Evolutionary conservation across 1,139 yeast genomes (phyloP).

Genomic region (Martiniozyma asiatica): DNA sequence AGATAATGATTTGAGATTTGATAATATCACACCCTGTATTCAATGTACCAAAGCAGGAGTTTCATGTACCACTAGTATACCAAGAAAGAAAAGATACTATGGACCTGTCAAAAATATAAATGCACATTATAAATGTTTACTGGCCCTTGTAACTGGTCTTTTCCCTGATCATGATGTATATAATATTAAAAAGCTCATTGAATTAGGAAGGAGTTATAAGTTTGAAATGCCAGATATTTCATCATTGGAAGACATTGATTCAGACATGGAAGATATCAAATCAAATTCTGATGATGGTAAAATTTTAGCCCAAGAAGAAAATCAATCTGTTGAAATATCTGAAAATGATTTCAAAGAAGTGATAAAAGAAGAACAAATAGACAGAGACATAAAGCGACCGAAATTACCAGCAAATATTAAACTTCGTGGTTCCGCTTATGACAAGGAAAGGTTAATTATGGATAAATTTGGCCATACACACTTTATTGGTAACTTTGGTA

Average conservation of each 20-base stretch:
- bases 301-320: background rate
- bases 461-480: conserved; percentile 32
- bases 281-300: background rate
- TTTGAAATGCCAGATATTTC: conserved; percentile 26
- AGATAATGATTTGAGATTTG: conserved; percentile 22
- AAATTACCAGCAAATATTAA: conserved; percentile 14
- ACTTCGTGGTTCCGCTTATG: conserved; percentile 15
- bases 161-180: conserved; percentile 31
- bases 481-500: conserved; percentile 30
- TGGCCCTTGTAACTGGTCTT: conserved; percentile 26
- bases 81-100: conserved; percentile 27
- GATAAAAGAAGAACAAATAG: background rate
- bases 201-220: conserved; percentile 25
- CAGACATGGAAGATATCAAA: conserved; percentile 2
- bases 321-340: background rate
- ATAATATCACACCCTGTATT: conserved; percentile 27
- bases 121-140: conserved; percentile 28
- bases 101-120: conserved; percentile 28
- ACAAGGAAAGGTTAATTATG: conserved; percentile 25
- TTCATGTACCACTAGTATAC: conserved; percentile 29
- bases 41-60: conserved; percentile 26
- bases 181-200: conserved; percentile 26
- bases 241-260: conserved; percentile 8
- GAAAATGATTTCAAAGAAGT: background rate
- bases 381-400: too few species aligned